phyloP scores from a whole-genome alignment of 257 asterid species.

The Lithospermum erythrorhizon region DNA sequence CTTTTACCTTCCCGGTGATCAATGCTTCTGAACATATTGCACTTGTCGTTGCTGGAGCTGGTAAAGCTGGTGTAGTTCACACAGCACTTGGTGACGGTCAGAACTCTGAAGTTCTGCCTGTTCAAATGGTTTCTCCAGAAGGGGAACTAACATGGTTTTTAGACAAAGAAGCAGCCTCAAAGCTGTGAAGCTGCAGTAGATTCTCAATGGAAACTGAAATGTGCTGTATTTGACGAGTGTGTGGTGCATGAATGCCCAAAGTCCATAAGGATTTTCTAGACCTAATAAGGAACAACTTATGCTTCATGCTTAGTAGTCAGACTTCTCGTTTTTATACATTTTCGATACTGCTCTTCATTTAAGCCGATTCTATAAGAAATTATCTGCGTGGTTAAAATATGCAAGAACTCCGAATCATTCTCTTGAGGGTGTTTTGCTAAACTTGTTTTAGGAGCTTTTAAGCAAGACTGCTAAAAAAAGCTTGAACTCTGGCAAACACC shows the following conservation, averaged over 20 bases:
- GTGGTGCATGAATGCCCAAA: neutral
- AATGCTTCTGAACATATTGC: conserved; percentile 70
- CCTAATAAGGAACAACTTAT: neutral
- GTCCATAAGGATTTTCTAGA: neutral
- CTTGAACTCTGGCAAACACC: too few species aligned
- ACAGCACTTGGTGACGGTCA: conserved; percentile 41
- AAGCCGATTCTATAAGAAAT: too few species aligned
- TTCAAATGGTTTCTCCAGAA: conserved; percentile 63
- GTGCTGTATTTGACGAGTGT: neutral
- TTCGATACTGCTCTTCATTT: too few species aligned
- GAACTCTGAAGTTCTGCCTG: conserved; percentile 53
- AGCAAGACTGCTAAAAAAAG: too few species aligned
- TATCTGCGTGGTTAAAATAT: too few species aligned
- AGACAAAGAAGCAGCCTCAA: conserved; percentile 86
- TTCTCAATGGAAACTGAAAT: neutral
- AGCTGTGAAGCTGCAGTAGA: conserved; percentile 28
- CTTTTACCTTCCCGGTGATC: conserved; percentile 82
- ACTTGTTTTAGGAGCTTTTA: too few species aligned
- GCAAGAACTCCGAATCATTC: too few species aligned
- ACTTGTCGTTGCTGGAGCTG: conserved; percentile 66
- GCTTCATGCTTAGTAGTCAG: too few species aligned
- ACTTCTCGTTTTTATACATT: too few species aligned
- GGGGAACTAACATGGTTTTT: conserved; percentile 77
- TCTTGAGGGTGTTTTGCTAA: too few species aligned
- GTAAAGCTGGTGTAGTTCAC: conserved; percentile 57